Evolutionary conservation across 345 rosid genomes (phyloP).

Genomic region (Rhodamnia rubescens): DNA sequence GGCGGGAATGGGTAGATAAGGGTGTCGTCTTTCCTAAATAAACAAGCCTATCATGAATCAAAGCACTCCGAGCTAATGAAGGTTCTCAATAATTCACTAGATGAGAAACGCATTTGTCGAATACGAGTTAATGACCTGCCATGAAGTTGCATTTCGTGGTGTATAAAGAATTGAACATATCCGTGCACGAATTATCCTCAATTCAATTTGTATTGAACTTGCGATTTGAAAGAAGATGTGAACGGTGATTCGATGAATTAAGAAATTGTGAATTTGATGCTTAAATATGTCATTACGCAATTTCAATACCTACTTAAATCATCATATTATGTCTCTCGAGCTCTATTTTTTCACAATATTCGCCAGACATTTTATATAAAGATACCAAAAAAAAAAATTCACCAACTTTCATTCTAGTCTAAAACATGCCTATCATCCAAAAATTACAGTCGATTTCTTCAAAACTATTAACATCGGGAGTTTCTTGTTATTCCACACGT

Average conservation of each 20-base stretch:
- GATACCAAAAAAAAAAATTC: neutral
- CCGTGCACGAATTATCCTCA: no score
- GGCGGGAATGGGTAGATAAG: neutral
- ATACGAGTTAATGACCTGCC: neutral
- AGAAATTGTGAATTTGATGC: neutral
- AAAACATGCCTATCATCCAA: rapidly evolving
- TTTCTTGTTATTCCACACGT: rapidly evolving
- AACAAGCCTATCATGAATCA: neutral
- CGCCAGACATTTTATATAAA: neutral
- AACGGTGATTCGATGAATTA: neutral
- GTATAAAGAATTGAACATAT: neutral
- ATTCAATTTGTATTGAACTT: rapidly evolving
- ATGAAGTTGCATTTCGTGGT: neutral
- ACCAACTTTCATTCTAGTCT: neutral
- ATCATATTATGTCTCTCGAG: neutral
- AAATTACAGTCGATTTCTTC: rapidly evolving
- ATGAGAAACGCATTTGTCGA: neutral
- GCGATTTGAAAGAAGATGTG: neutral
- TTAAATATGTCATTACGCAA: neutral
- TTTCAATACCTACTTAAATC: neutral
- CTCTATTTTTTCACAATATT: rapidly evolving
- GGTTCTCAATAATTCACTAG: neutral
- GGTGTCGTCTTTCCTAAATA: rapidly evolving
- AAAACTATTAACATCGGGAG: neutral
- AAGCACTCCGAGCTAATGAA: neutral